Conservation (phyloP, 768 basidiomycete genomes). For the Kwoniella mangroviensis region DNA sequence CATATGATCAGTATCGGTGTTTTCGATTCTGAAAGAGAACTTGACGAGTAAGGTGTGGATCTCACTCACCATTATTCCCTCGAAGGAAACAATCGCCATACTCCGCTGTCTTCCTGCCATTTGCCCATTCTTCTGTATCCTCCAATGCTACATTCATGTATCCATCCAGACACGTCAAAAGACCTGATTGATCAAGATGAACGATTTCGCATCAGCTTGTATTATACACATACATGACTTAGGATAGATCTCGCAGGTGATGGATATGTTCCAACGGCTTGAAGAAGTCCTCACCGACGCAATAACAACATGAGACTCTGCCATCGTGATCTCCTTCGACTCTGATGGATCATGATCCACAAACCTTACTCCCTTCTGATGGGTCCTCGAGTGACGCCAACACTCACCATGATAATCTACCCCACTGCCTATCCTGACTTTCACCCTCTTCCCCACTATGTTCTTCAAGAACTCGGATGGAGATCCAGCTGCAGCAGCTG, state of each 20-base stretch:
- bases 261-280: neutral
- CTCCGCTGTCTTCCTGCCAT: conserved; percentile 79
- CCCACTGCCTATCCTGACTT: conserved; percentile 86
- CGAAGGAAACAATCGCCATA: conserved; percentile 93
- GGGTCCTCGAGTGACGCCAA: neutral
- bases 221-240: neutral
- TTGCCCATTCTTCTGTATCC: conserved; percentile 94
- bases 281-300: too few species aligned
- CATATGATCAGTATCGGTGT: neutral
- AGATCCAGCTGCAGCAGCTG: conserved; percentile 65
- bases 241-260: neutral
- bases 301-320: neutral
- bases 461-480: conserved; percentile 93
- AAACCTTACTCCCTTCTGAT: neutral
- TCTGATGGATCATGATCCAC: neutral
- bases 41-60: neutral
- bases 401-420: conserved; percentile 86
- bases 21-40: too few species aligned
- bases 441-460: conserved; percentile 93
- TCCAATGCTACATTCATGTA: conserved; percentile 99
- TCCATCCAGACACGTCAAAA: conserved; percentile 92
- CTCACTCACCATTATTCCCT: conserved; percentile 55
- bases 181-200: conserved; percentile 63
- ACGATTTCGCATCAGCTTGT: too few species aligned
- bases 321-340: neutral